These are phyloP conservation scores for Leccinum angustisporum DNA, from an alignment of 1,284 basidiomycete species.

Conservation along the genomic window DNA sequence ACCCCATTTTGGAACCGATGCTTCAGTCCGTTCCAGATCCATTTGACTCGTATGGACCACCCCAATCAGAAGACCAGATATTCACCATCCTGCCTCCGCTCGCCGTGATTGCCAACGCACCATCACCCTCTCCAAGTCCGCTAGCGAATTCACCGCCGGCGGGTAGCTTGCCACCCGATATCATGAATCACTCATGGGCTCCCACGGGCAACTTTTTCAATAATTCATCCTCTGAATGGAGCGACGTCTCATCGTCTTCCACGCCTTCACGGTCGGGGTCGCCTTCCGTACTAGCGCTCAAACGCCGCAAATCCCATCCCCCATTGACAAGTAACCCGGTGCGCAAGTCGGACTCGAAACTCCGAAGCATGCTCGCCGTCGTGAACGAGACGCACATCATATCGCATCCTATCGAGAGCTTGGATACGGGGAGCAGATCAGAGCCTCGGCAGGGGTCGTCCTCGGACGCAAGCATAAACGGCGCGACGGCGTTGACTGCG, in stretches of 20 bases:
- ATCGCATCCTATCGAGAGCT: slow-evolving; percentile 14
- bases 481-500: background rate
- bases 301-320: slow-evolving; percentile 53
- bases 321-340: slow-evolving; percentile 37
- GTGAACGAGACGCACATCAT: slow-evolving; percentile 53
- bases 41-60: slow-evolving; percentile 89
- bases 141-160: slow-evolving; percentile 44
- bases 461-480: slow-evolving; percentile 18
- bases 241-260: slow-evolving; percentile 43
- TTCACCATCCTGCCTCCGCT: slow-evolving; percentile 88
- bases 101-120: slow-evolving; percentile 65
- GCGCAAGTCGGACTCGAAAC: slow-evolving; percentile 65
- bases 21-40: slow-evolving; percentile 89
- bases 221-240: slow-evolving; percentile 52
- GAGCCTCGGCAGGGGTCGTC: slow-evolving; percentile 16
- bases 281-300: slow-evolving; percentile 45
- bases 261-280: slow-evolving; percentile 39
- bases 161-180: slow-evolving; percentile 38
- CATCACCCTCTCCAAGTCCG: slow-evolving; percentile 52
- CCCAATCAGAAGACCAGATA: slow-evolving; percentile 86
- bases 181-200: slow-evolving; percentile 38
- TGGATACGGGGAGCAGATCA: slow-evolving; percentile 14
- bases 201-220: slow-evolving; percentile 43
- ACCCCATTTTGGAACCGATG: slow-evolving; percentile 90
- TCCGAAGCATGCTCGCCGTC: slow-evolving; percentile 61